Conservation (phyloP, 2,329 filamentous ascomycete genomes). For the Microsporum ferrugineum region DNA sequence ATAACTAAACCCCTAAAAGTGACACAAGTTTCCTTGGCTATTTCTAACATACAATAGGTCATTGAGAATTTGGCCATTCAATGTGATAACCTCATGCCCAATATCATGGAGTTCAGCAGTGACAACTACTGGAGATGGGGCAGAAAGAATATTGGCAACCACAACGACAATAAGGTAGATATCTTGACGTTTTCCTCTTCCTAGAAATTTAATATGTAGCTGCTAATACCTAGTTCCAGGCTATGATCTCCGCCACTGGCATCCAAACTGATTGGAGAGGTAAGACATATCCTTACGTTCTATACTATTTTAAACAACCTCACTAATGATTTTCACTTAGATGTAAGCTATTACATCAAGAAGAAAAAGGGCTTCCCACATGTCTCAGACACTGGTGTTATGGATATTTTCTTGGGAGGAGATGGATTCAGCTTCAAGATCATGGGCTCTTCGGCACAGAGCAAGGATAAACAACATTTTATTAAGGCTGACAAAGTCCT, state of each 20-base stretch:
- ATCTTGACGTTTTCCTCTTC: neutral
- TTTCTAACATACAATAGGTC: conserved; percentile 31
- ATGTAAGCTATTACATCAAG: conserved; percentile 91
- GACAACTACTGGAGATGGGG: conserved; percentile 96
- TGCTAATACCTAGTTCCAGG: conserved; percentile 12
- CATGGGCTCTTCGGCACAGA: conserved; percentile 69
- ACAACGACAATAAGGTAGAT: conserved; percentile 59
- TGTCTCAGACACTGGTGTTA: conserved; percentile 75
- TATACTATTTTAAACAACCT: neutral
- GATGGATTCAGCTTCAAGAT: conserved; percentile 86
- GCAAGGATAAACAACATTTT: conserved; percentile 65
- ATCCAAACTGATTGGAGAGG: conserved; percentile 77
- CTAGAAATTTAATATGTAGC: neutral
- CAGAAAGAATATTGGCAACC: conserved; percentile 72
- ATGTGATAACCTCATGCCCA: conserved; percentile 93
- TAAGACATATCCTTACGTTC: conserved; percentile 12
- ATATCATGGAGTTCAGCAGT: conserved; percentile 73
- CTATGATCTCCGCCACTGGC: conserved; percentile 76
- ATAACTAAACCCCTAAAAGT: neutral
- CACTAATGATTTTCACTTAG: conserved; percentile 27
- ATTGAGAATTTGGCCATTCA: conserved; percentile 93
- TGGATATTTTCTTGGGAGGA: conserved; percentile 78
- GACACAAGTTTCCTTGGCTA: neutral
- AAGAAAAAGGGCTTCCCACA: conserved; percentile 87
- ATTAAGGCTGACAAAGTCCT: conserved; percentile 89